Conservation (phyloP, 768 basidiomycete genomes). For the Boletus rubropictus region DNA sequence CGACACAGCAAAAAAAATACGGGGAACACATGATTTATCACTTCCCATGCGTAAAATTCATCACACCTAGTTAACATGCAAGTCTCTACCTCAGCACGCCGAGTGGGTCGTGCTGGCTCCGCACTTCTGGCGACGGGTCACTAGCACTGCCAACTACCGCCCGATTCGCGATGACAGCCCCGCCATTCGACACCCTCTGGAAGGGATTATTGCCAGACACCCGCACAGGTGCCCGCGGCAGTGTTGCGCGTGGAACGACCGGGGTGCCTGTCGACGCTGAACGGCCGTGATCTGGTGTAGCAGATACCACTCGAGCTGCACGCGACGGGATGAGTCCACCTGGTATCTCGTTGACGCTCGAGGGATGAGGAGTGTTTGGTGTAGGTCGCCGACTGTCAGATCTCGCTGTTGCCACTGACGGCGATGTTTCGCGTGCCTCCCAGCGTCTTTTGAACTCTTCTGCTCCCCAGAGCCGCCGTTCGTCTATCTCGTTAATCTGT, state of each 20-base stretch:
- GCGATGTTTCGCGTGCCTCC: constrained; percentile 24
- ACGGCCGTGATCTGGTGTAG: constrained; percentile 9
- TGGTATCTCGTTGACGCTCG: constrained; percentile 19
- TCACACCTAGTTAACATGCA: background rate
- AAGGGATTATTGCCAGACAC: constrained; percentile 29
- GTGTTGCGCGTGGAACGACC: constrained; percentile 9
- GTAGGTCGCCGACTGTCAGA: constrained; percentile 14
- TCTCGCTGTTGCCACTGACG: constrained; percentile 20
- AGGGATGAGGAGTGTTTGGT: constrained; percentile 7
- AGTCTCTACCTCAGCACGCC: constrained; percentile 25
- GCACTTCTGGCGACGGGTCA: constrained; percentile 7
- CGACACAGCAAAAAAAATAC: constrained; percentile 10
- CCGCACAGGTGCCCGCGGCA: constrained; percentile 23
- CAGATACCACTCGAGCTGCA: constrained; percentile 2
- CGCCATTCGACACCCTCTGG: constrained; percentile 17
- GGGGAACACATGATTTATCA: no score
- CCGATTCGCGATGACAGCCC: background rate
- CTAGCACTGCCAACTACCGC: background rate
- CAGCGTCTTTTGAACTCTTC: constrained; percentile 39
- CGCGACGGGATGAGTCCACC: constrained; percentile 21
- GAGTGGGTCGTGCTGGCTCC: constrained; percentile 25
- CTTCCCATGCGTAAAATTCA: constrained; percentile 26
- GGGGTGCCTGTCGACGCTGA: constrained; percentile 13
- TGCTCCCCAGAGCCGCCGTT: constrained; percentile 59
- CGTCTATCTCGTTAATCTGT: constrained; percentile 50